Evolutionary conservation across 2,329 filamentous ascomycete genomes (phyloP).

Genomic region (Chaetothyriales sp.): DNA sequence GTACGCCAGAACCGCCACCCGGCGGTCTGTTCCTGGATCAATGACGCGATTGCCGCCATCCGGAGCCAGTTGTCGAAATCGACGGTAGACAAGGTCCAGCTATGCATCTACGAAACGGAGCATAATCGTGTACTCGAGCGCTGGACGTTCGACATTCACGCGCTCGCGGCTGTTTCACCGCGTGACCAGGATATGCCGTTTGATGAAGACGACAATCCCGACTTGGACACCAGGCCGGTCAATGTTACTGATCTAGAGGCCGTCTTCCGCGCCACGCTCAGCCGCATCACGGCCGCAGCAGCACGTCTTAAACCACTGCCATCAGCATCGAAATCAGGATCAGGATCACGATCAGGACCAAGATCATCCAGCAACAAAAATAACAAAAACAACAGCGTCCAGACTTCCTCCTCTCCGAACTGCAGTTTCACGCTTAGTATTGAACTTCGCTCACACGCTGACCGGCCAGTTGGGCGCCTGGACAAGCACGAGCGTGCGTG

Average conservation of each 20-base stretch:
- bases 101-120: slow-evolving; percentile 40
- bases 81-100: slow-evolving; percentile 38
- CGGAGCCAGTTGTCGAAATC: slow-evolving; percentile 52
- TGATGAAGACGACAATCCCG: slow-evolving; percentile 17
- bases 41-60: slow-evolving; percentile 60
- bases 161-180: slow-evolving; percentile 35
- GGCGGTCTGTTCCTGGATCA: slow-evolving; percentile 70
- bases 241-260: slow-evolving; percentile 30
- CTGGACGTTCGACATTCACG: slow-evolving; percentile 45
- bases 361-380: neutral
- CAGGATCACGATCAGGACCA: neutral
- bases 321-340: slow-evolving; percentile 1
- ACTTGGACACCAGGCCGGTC: slow-evolving; percentile 30
- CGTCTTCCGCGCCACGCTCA: slow-evolving; percentile 34
- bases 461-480: slow-evolving; percentile 30
- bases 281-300: slow-evolving; percentile 27
- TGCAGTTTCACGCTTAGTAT: slow-evolving; percentile 37
- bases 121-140: slow-evolving; percentile 41
- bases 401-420: slow-evolving; percentile 22
- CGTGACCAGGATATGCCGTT: slow-evolving; percentile 37
- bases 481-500: slow-evolving; percentile 40
- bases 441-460: slow-evolving; percentile 31
- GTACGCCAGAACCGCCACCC: slow-evolving; percentile 79
- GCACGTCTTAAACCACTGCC: slow-evolving; percentile 18
- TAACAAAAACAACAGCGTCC: too few species aligned